Evolutionary conservation across 2,329 filamentous ascomycete species (phyloP).

Genomic region (Lasiodiplodia citricola): DNA sequence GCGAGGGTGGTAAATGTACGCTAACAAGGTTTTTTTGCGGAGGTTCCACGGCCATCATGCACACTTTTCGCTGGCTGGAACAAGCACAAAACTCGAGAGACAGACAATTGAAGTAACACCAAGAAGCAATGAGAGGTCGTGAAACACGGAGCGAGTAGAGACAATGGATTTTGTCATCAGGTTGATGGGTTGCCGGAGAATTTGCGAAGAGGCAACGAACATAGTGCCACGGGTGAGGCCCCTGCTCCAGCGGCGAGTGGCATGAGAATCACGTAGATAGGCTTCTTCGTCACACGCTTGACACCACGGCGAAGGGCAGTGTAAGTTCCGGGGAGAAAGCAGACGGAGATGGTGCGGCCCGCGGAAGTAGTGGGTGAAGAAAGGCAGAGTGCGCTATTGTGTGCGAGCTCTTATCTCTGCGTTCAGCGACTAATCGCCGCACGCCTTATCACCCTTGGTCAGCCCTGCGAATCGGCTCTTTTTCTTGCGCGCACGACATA

Average conservation of each 20-base stretch:
- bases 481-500: neutral
- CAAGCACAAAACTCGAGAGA: neutral
- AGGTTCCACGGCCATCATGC: conserved; percentile 27
- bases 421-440: conserved; percentile 1
- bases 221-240: conserved; percentile 5
- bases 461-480: conserved; percentile 8
- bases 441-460: neutral
- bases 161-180: conserved; percentile 21
- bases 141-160: conserved; percentile 1
- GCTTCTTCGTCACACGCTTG: conserved; percentile 33
- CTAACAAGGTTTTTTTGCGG: conserved; percentile 33
- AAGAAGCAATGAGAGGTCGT: neutral
- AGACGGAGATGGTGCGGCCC: conserved; percentile 1
- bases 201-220: neutral
- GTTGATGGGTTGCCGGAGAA: conserved; percentile 25
- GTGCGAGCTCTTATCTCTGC: conserved; percentile 1
- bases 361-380: conserved; percentile 18
- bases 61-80: neutral
- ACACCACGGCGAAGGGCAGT: conserved; percentile 19
- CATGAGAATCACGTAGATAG: conserved; percentile 17
- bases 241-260: conserved; percentile 12
- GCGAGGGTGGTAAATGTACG: conserved; percentile 41
- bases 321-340: conserved; percentile 14
- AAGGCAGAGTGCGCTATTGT: neutral
- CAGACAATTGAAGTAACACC: neutral